Evolutionary conservation across 257 asterid species (phyloP), one percentile per base, ranked within the genome.

Genomic region (Gentiana macrophylla): DNA sequence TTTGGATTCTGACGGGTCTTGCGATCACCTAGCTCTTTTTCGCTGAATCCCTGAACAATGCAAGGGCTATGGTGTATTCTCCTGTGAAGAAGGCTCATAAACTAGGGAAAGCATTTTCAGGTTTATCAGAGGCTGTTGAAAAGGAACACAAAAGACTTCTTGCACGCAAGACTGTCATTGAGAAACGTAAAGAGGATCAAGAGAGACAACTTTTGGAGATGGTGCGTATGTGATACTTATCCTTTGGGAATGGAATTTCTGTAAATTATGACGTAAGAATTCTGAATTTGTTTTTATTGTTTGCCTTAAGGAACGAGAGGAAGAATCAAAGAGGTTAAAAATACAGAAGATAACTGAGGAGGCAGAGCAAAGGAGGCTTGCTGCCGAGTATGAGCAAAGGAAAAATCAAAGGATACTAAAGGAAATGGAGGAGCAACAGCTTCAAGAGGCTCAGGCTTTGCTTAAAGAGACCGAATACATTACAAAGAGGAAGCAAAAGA

Each of bases 151-250:
- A 67, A 67, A 77, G 95, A 58, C 95, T 90, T 71, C 92, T 90
- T 72, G 98, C 95, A 32, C 85, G 93, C 51, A 83, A 82, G 66
- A 80, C 83, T 47, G 65, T 86, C 50, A 86, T 86, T 56, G 95
- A 86, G 74, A 86, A 84, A 59, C 95, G 96, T 76, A 90, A 90
- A 77, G 98, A 86, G 77, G 96, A 90, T 56, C 98, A 90, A 66
- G 98, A 90, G 56, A 94, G 87, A 10, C 79, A 78, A 48, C 94
- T 90, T 61, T 64, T 90, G 69, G 95, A 84, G 67, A 84, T 73
- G 96, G 97, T 90, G 78, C 8, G 43, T 41, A 63, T 53, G 13
- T 53, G 51, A 50, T 15, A 5, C 10, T 55, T 47, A 11, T 12
- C 6, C 4, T 12, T 4, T 12, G 24, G 46, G 9, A 52, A 32